Percentiles rank a stretch among this genome's conserved stretches.
Evolutionary conservation across 2,329 filamentous ascomycete genomes (phyloP).

Genomic region (Talaromyces atroroseus): DNA sequence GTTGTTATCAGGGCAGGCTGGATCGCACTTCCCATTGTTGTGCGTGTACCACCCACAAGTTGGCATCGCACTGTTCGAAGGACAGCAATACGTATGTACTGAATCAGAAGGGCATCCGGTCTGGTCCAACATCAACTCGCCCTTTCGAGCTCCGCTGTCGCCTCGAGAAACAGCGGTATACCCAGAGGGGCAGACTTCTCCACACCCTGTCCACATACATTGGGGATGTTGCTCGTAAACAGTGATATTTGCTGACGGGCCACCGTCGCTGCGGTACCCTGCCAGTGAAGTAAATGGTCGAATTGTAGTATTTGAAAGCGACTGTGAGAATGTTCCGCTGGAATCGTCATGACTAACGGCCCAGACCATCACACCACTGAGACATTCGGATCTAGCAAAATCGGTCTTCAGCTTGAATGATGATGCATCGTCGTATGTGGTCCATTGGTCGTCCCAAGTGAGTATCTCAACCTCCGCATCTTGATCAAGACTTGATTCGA

Average conservation of each 20-base stretch:
- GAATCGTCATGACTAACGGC: not conserved
- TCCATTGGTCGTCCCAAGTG: constrained; percentile 19
- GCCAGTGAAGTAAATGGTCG: not conserved
- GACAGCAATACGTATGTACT: not conserved
- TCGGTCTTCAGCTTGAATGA: constrained; percentile 33
- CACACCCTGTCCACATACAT: not conserved
- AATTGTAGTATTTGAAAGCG: not conserved
- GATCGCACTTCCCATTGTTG: not conserved
- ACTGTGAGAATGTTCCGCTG: not conserved
- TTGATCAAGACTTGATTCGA: constrained; percentile 15
- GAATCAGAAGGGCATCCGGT: not conserved
- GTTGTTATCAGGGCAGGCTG: not conserved
- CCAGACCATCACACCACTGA: constrained; percentile 22
- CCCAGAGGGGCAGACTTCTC: not conserved
- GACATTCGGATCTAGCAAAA: constrained; percentile 25
- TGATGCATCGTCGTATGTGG: constrained; percentile 29
- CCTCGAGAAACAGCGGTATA: not conserved
- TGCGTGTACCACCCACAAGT: not conserved
- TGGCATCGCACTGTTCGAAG: not conserved
- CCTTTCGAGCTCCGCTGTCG: not conserved
- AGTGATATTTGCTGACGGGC: not conserved
- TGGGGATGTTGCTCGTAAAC: not conserved
- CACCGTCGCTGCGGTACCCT: not conserved
- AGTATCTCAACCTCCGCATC: constrained; percentile 17
- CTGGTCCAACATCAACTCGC: not conserved